Evolutionary conservation across 164 flowering plant species (phyloP).

Genomic region (Magnolia changhungtana): DNA sequence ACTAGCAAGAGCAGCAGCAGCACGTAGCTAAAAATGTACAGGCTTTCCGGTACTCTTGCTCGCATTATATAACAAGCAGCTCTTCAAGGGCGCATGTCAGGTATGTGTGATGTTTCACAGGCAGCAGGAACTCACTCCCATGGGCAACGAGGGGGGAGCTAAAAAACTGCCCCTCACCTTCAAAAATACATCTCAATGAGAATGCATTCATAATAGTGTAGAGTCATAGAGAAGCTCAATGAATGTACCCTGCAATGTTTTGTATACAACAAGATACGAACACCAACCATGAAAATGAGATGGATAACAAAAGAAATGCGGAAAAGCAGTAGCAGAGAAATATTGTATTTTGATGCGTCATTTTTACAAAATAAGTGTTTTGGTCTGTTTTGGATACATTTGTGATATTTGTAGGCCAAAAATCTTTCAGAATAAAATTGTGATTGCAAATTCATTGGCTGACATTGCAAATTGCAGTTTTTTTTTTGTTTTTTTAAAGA

Average conservation of each 20-base stretch:
- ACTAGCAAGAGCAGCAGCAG: constrained; percentile 9
- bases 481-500: no score
- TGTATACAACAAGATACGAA: background rate
- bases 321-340: background rate
- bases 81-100: background rate
- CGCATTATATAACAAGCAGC: background rate
- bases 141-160: no score
- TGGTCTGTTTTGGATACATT: background rate
- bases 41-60: background rate
- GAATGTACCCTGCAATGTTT: background rate
- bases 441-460: no score
- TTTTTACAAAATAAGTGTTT: background rate
- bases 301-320: background rate
- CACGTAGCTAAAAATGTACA: background rate
- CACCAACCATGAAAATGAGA: background rate
- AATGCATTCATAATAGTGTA: background rate
- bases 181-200: background rate
- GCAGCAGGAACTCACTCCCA: background rate
- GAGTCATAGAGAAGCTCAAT: background rate
- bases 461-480: no score
- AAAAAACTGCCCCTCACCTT: background rate
- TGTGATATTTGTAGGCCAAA: background rate
- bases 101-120: background rate
- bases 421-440: no score
- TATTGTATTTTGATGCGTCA: background rate